Base-by-base conservation (phyloP, 108 stramenopile species). In the Bacterosira constricta region DNA sequence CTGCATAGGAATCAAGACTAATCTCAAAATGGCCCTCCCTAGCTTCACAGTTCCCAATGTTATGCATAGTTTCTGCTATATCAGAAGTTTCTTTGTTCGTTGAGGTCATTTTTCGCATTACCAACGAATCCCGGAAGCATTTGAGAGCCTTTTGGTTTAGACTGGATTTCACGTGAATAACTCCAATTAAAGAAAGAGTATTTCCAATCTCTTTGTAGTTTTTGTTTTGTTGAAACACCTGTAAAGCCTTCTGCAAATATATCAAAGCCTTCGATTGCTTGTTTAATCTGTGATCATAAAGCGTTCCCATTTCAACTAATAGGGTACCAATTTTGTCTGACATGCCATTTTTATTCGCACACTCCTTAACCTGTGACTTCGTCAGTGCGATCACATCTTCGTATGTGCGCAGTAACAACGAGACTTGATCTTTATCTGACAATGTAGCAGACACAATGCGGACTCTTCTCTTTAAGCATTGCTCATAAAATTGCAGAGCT, bases 11-110 rank as follows among this genome's bases (percentile, higher is more conserved):
- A 13, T 31, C 34, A 6, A 78, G 35, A 30, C 72, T 60, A 25
- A 73, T 41, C 63, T 66, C 46, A 32, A 51, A 60, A 60, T 56
- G 18, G 15, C 80, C 77, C 32, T 47, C 44, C 45, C 75, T 84
- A 30, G 79, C 75, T 10, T 70, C 45, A 55, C 83, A 84, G 44
- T 85, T 80, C 0, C 81, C 84, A 32, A 85, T 85, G 51, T 82
- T 82, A 51, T 85, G 84, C 31, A 82, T 23, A 10, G 81, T 65
- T 10, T 85, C 81, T 46, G 77, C 84, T 13, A 64, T 58, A 13
- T 62, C 60, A 25, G 32, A 36, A 44, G 39, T 66, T 39, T 62
- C 71, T 20, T 56, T 32, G 15, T 36, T 75, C 56, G 27, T 42
- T 20, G 34, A 76, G 31, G 46, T 57, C 30, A 45, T 57, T 39